Evolutionary conservation across 331 rosid genomes (phyloP).

Genomic region (Malus hybrid): DNA sequence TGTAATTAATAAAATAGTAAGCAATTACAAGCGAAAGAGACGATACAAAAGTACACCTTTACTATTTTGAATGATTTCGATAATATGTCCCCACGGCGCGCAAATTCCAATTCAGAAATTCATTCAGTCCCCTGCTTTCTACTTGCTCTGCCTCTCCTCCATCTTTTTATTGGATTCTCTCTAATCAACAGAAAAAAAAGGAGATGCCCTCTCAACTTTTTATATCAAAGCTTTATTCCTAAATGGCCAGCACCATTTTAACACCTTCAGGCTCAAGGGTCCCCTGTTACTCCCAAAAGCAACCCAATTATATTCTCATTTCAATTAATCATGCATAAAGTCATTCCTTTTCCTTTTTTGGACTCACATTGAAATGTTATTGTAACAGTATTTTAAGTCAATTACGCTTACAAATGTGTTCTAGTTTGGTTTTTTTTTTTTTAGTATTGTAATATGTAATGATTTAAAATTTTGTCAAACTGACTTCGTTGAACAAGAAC

Average conservation of each 20-base stretch:
- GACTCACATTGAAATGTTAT: background rate
- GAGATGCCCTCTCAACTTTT: background rate
- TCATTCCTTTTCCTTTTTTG: slow-evolving; percentile 3
- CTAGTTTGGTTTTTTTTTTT: no score
- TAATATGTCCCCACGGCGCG: no score
- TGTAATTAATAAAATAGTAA: no score
- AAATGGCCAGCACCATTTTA: slow-evolving; percentile 59
- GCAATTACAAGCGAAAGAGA: no score
- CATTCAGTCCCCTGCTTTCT: slow-evolving; percentile 7
- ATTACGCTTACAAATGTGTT: no score
- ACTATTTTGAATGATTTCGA: no score
- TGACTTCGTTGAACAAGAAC: no score
- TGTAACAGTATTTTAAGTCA: no score
- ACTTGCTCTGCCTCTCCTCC: background rate
- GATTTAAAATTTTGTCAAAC: no score
- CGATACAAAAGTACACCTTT: no score
- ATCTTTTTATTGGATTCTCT: slow-evolving; percentile 55
- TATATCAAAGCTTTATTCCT: background rate
- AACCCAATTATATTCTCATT: slow-evolving; percentile 39
- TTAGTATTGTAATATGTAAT: no score
- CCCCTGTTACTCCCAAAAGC: slow-evolving; percentile 52
- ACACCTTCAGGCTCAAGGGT: slow-evolving; percentile 27
- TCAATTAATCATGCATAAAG: slow-evolving; percentile 23
- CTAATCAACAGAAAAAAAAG: background rate
- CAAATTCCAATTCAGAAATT: slow-evolving; percentile 32